Base-by-base conservation (phyloP, 1,139 yeast genomes). In the Kodamaea derodonti region DNA sequence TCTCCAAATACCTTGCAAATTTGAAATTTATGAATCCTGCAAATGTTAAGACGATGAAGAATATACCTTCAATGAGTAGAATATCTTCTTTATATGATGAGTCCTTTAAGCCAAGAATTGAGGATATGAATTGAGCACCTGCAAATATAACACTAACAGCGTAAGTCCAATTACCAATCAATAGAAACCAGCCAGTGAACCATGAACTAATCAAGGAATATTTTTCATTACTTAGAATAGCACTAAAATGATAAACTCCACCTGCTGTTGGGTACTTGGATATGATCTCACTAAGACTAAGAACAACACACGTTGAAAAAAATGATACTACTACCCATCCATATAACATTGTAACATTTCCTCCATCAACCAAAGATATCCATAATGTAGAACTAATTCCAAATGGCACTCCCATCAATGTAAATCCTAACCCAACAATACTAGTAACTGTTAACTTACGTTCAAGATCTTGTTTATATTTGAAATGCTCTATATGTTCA, bases 141-240 rank as follows among this genome's bases (percentile, higher is more conserved):
- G 85, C 80, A 58, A 80, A 84, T 36, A 84, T 70, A 38, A 81
- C 79, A 42, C 86, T 78, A 5, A 81, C 77, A 36, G 84, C 78
- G 72, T 80, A 82, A 2, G 86, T 74, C 84, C 88, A 78, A 48
- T 80, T 82, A 1, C 94, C 92, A 17, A 84, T 69, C 18, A 83
- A 62, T 34, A 82, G 60, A 42, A 79, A 72, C 84, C 90, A 84
- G 0, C 92, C 92, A 0, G 86, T 81, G 48, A 73, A 75, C 88
- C 90, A 83, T 4, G 86, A 78, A 35, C 78, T 63, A 3, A 73
- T 54, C 30, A 71, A 55, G 5, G 84, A 72, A 41, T 76, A 75
- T 33, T 64, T 65, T 4, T 75, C 75, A 37, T 72, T 73, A 24
- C 87, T 79, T 30, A 84, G 58, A 38, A 83, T 74, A 6, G 86